Evolutionary conservation across 352 stramenopile genomes (phyloP).

Genomic region (Thalassiosira sp.): DNA sequence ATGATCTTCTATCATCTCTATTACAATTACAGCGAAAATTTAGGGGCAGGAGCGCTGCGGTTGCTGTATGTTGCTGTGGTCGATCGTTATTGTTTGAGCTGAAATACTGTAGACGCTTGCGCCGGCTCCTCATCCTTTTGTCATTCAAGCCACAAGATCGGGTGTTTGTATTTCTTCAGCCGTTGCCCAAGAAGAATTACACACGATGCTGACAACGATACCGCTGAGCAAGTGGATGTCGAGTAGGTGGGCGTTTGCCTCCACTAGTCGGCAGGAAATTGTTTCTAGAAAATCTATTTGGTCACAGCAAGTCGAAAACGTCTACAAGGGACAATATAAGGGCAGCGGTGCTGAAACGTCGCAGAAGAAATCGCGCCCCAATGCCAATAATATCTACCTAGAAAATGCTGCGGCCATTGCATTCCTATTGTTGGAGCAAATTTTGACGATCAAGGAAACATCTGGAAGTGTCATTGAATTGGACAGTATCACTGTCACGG

Average conservation of each 20-base stretch:
- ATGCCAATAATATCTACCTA: not conserved
- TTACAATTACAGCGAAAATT: too few relatives aligned
- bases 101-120: too few relatives aligned
- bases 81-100: too few relatives aligned
- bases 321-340: not conserved
- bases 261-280: not conserved
- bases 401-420: constrained; percentile 5
- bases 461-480: not conserved
- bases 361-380: not conserved
- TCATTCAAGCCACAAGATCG: too few relatives aligned
- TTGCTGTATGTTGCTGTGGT: too few relatives aligned
- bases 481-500: not conserved
- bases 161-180: too few relatives aligned
- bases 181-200: not conserved
- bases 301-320: not conserved
- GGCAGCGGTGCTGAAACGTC: not conserved
- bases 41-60: too few relatives aligned
- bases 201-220: not conserved
- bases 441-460: not conserved
- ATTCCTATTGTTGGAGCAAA: constrained; percentile 1
- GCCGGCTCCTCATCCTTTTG: too few relatives aligned
- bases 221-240: constrained; percentile 1
- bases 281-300: constrained; percentile 2
- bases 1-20: too few relatives aligned
- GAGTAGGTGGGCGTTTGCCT: not conserved